Conservation (phyloP, 495 filamentous ascomycete genomes). For the Neurospora tetrasperma region DNA sequence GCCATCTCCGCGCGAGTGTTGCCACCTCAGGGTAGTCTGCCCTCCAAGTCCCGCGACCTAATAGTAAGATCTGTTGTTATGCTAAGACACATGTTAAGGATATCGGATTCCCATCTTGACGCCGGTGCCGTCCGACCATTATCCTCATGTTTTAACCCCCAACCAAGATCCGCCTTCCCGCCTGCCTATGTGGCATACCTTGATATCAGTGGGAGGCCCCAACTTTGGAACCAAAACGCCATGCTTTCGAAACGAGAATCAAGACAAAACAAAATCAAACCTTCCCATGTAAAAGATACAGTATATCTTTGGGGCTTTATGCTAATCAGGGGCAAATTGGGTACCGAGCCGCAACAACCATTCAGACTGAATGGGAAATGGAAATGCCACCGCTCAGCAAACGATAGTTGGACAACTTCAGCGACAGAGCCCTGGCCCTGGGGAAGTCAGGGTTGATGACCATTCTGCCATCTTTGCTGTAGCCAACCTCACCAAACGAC, state of each 20-base stretch:
- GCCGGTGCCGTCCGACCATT: background rate
- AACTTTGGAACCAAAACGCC: background rate
- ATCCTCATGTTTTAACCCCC: background rate
- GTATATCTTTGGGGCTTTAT: background rate
- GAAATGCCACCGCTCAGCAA: slow-evolving; percentile 31
- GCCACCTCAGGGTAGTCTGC: background rate
- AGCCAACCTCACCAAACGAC: slow-evolving; percentile 40
- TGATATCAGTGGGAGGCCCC: background rate
- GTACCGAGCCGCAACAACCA: background rate
- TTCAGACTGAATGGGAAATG: slow-evolving; percentile 4
- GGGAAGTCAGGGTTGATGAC: slow-evolving; percentile 39
- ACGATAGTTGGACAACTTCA: slow-evolving; percentile 39
- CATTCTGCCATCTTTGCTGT: slow-evolving; percentile 42
- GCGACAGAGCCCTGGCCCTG: slow-evolving; percentile 31
- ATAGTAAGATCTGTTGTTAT: background rate
- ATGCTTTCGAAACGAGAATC: background rate
- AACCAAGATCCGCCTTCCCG: background rate
- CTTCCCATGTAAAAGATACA: background rate
- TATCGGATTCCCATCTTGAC: background rate
- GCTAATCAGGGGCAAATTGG: background rate
- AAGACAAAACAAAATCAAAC: background rate
- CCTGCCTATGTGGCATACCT: background rate
- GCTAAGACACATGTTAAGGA: background rate
- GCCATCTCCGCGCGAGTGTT: background rate
- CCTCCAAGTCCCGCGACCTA: background rate